Evolutionary conservation across 2,329 filamentous ascomycete species (phyloP), one percentile per base, ranked within the genome.

Genomic region (Graphilbum sp.): DNA sequence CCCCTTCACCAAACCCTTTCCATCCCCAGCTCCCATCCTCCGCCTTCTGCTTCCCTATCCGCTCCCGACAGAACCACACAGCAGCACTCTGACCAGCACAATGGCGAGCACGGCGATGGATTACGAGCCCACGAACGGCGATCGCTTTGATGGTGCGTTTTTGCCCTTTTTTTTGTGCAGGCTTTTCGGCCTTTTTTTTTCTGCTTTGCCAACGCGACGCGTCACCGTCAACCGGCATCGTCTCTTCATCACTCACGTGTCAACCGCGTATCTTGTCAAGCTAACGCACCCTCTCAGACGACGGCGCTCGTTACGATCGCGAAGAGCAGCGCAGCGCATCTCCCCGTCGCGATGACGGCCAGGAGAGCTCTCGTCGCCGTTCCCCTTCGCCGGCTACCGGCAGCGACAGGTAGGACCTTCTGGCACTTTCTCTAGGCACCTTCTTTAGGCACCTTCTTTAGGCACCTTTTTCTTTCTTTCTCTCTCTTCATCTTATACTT

Each of bases 61-160:
- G 21, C 34, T 27, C 30, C 29, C 30, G 19, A 34, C 32, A 30
- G 12, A 36, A 16, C 32, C 6, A 32, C 17, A 31, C 12, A 32
- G 34, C 11, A 24, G 29, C 21, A 34, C 25, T 17, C 9, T 13
- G 34, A 38, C 17, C 18, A n/a, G 17, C 35, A 49, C 43, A 31
- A 75, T 75, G 71, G 71, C 71, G 40, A 75, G 72, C 46, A 73
- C 70, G 32, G 69, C 72, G 47, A 79, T 79, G 75, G 75, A 79
- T 53, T 79, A 79, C 57, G 75, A 79, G 57, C 71, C 69, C 54
- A 70, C 73, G 46, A 76, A 74, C 51, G 72, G 72, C 52, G 70
- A 76, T 56, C 72, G 69, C 45, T 78, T 75, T 47, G 74, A 79
- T 52, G 75, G 75, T 79, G 61, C 49, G 64, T 51, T 32, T 40